Evolutionary conservation across 1,284 basidiomycete species (phyloP).

Genomic region (Austroboletus rostrupii): DNA sequence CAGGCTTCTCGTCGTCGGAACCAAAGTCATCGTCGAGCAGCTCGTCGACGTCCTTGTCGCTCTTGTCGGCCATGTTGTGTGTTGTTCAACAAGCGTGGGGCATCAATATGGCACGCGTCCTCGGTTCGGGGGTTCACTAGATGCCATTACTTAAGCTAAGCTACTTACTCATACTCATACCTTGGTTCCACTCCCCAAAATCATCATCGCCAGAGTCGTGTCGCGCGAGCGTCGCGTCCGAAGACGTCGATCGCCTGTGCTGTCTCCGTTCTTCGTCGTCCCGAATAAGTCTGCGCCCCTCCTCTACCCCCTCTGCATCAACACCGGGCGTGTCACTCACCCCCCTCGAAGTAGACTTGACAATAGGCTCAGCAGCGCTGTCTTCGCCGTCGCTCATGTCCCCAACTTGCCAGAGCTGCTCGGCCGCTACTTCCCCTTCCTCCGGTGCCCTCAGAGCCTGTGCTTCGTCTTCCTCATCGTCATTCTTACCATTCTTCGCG

Average conservation of each 20-base stretch:
- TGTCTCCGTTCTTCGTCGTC: conserved; percentile 24
- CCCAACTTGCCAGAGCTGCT: conserved; percentile 62
- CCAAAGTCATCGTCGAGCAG: conserved; percentile 40
- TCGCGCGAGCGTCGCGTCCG: conserved; percentile 36
- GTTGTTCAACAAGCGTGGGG: not conserved
- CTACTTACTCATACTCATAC: not conserved
- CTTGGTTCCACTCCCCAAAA: conserved; percentile 34
- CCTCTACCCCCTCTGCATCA: conserved; percentile 9
- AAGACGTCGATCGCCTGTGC: conserved; percentile 34
- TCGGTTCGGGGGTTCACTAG: conserved; percentile 13
- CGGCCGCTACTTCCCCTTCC: conserved; percentile 40
- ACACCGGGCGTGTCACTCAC: conserved; percentile 3
- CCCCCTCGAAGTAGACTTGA: conserved; percentile 14
- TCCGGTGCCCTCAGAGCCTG: conserved; percentile 32
- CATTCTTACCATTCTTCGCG: conserved; percentile 15
- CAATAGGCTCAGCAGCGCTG: conserved; percentile 4
- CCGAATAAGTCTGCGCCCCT: conserved; percentile 24
- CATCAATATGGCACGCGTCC: not conserved
- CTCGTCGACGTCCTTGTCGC: conserved; percentile 44
- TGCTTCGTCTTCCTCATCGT: conserved; percentile 32
- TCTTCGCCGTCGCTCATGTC: conserved; percentile 62
- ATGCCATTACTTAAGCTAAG: not conserved
- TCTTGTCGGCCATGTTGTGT: conserved; percentile 18
- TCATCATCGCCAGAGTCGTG: conserved; percentile 31
- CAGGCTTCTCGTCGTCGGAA: conserved; percentile 34